These are phyloP conservation scores for Haberlea rhodopensis DNA, from an alignment of 257 asterid species.

Conservation along the genomic window DNA sequence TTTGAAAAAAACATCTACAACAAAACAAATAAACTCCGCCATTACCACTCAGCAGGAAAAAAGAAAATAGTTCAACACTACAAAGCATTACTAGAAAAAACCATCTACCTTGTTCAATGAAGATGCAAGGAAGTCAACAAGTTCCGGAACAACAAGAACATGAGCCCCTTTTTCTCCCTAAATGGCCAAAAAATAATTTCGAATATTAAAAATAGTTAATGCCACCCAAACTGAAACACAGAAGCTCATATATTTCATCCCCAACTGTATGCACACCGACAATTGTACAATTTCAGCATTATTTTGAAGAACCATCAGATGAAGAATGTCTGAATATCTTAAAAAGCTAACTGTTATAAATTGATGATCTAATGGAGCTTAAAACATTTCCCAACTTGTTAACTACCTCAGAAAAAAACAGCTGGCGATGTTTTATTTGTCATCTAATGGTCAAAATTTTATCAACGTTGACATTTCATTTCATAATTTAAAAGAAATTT, in stretches of 20 bases:
- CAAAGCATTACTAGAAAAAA: background rate
- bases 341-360: background rate
- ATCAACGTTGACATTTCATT: too few species aligned
- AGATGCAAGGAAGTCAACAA: constrained; percentile 67
- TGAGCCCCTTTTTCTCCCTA: constrained; percentile 96
- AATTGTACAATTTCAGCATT: constrained; percentile 1
- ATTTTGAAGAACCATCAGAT: constrained; percentile 9
- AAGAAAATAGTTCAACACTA: background rate
- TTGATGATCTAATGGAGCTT: constrained; percentile 10
- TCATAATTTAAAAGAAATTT: background rate
- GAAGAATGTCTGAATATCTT: constrained; percentile 8
- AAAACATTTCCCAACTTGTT: background rate
- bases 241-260: constrained; percentile 14
- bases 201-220: constrained; percentile 1
- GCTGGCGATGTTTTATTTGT: too few species aligned
- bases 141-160: constrained; percentile 86
- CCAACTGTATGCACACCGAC: background rate
- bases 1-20: constrained; percentile 32
- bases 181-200: constrained; percentile 21
- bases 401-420: background rate
- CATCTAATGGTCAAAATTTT: too few species aligned
- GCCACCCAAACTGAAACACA: constrained; percentile 4
- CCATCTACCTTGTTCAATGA: constrained; percentile 71
- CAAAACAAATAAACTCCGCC: background rate
- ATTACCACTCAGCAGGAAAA: constrained; percentile 7